Base-by-base conservation (phyloP, 1,284 basidiomycete species). In the Ceratobasidium sp. region DNA sequence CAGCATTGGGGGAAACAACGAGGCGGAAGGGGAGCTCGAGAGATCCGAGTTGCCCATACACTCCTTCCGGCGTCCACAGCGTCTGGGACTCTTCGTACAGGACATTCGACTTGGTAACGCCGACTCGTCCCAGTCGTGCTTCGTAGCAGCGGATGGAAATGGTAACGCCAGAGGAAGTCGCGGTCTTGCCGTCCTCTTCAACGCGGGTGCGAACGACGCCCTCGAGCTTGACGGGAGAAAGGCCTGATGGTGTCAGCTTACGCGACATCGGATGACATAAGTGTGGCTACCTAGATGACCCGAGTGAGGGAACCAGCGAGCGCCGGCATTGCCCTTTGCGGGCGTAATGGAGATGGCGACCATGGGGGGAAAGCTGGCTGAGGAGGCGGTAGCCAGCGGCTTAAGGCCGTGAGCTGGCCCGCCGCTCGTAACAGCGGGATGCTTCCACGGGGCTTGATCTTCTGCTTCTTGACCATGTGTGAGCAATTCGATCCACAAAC, bases 71-170 rank as follows among this genome's bases (percentile, higher is more conserved):
- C 29, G 83, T 80, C 91, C 91, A 92, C 53, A 92, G 82, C 17
- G 83, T 80, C 72, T 86, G 80, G 13, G 83, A 81, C 73, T 85
- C 81, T 73, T 92, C 89, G 74, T 85, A 87, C 71, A 93, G 82
- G 35, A 90, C 73, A 58, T 87, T 87, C 42, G 86, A 84, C 60
- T 85, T 83, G 38, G 81, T 73, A 15, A 82, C 77, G 72, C 86
- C 85, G 65, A 87, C 78, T 71, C 85, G 86, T 69, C 85, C 84
- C 56, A 87, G 78, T 54, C 89, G 85, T 40, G 86, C 83, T 79
- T 94, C 92, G 76, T 92, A 91, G 78, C 92, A 93, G 52, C 89
- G 83, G 58, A 93, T 83, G 38, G 88, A 83, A 73, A 93, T 80
- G 67, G 83, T 81, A 74, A 93, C 79, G 52, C 84, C 84, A 72